Base-by-base conservation (phyloP, 768 basidiomycete genomes). In the Lentinula guzmanii region DNA sequence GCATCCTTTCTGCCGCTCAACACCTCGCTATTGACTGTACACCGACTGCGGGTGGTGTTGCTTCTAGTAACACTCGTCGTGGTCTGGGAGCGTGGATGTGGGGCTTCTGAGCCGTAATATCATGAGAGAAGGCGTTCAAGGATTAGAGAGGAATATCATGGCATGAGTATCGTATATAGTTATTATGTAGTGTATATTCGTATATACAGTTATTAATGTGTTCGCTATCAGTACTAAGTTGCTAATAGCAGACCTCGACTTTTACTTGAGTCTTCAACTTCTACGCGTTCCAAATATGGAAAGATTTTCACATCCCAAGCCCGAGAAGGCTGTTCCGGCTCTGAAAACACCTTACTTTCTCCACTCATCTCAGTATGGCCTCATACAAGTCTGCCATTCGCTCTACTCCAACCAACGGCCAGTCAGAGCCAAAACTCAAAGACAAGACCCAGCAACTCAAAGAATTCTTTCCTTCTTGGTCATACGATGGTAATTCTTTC, bases 391-490 rank as follows among this genome's bases (percentile, higher is more conserved):
- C 79, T 65, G 75, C 78, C 61, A 74, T 78, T 65, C 77, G 76
- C 64, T 58, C 75, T 42, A 71, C 70, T 61, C 69, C 72, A 37
- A 59, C 74, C 62, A 72, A 74, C 37, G 57, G 45, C 34, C 62
- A 69, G 37, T 58, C 70, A 58, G 76, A 76, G 61, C 67, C 71
- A 61, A 86, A 83, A 69, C 86, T 78, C 68, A 81, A 80, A 55
- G 16, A 74, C 0, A 77, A 91, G 66, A 82, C 85, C 8, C 73
- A 76, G 33, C 82, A 84, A 53, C 84, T 93, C 5, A 83, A 86
- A 71, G 91, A 92, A 69, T 70, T 82, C 62, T 93, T 91, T 68
- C 85, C 90, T 4, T 62, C 68, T 66, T 92, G 83, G 83, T 82
- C 88, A 67, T 77, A 76, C 65, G 89, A 91, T 67, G 91, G 91